A percentile compares a stretch with the other conserved stretches of the same genome.
phyloP scores from a whole-genome alignment of 805 yeast genomes.

The Spathaspora arborariae region DNA sequence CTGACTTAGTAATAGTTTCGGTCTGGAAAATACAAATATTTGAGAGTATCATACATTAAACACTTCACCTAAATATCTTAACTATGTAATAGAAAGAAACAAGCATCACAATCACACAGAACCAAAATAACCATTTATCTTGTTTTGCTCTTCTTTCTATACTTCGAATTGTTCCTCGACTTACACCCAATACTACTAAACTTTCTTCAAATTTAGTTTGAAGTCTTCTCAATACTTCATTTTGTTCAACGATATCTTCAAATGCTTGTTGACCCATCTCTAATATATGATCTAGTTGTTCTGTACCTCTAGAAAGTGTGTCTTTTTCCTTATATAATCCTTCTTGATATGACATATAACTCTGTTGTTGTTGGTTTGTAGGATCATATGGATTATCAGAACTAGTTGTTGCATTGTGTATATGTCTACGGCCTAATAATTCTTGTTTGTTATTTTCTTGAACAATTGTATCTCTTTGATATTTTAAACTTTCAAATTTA shows the following conservation, averaged over 20 bases:
- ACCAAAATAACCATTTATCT: slow-evolving; percentile 85
- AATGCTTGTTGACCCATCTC: slow-evolving; percentile 86
- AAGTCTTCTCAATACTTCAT: slow-evolving; percentile 60
- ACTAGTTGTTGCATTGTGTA: slow-evolving; percentile 17
- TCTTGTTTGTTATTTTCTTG: slow-evolving; percentile 48
- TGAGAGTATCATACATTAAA: too few relatives aligned
- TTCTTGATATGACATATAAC: slow-evolving; percentile 42
- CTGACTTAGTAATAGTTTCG: too few relatives aligned
- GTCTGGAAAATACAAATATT: too few relatives aligned
- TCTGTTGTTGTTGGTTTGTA: slow-evolving; percentile 14
- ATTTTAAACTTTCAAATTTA: slow-evolving; percentile 52
- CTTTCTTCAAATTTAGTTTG: slow-evolving; percentile 63
- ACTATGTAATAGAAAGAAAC: slow-evolving; percentile 64
- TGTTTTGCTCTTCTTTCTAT: slow-evolving; percentile 80
- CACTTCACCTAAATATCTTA: slow-evolving; percentile 54
- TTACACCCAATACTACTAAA: slow-evolving; percentile 79
- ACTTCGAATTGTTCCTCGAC: slow-evolving; percentile 74
- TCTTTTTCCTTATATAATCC: slow-evolving; percentile 70
- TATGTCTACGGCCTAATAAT: slow-evolving; percentile 49
- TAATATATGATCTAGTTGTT: slow-evolving; percentile 82
- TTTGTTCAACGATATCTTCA: slow-evolving; percentile 83
- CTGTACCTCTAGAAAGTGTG: slow-evolving; percentile 62
- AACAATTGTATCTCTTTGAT: slow-evolving; percentile 49
- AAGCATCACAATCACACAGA: slow-evolving; percentile 60
- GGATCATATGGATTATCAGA: slow-evolving; percentile 50